Base-by-base conservation (phyloP, 1,139 yeast genomes). In the Scheffersomyces quercinus region DNA sequence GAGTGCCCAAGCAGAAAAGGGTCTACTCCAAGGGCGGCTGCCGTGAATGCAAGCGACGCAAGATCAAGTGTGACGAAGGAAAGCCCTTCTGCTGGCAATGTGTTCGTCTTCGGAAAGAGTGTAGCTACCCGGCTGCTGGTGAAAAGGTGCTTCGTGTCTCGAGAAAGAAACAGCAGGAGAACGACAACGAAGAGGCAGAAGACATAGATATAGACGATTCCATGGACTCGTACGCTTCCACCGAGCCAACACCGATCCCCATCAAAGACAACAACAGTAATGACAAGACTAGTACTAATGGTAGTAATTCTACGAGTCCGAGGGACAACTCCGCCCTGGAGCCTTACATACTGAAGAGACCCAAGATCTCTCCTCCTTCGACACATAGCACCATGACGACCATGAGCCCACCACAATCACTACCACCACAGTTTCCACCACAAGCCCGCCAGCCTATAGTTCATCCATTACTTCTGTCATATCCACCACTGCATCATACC, bases 21-120 rank as follows among this genome's bases (percentile, higher is more conserved):
- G 62, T 54, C 45, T 60, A 60, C 46, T 52, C 54, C 51, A 60
- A 58, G 40, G 59, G 56, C 10, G 65, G 65, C 14, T 60, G 65
- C 46, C 54, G 57, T n/a, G 65, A 60, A 47, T 60, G 65, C 50
- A 60, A 60, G 38, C 55, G 65, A 12, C 54, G 65, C 20, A 60
- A 60, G 39, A 60, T 60, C 50, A 60, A 60, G 41, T 60, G 65
- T 39, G 62, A 59, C 41, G 65, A 60, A 38, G 60, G 58, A 13
- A 55, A 56, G 32, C 56, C 56, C 9, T 55, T 51, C 47, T 60
- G 65, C 44, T 59, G 62, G 63, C 62, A 58, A 37, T 60, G 65
- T 45, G 52, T 54, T 10, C 49, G 64, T 20, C 52, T 60, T 30
- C 54, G 48, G 34, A 60, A 59, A 42, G 50, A 43, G 31, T 60